Evolutionary conservation across 768 basidiomycete genomes (phyloP), one percentile per base, ranked within the genome.

Genomic region (Crepidotus variabilis): DNA sequence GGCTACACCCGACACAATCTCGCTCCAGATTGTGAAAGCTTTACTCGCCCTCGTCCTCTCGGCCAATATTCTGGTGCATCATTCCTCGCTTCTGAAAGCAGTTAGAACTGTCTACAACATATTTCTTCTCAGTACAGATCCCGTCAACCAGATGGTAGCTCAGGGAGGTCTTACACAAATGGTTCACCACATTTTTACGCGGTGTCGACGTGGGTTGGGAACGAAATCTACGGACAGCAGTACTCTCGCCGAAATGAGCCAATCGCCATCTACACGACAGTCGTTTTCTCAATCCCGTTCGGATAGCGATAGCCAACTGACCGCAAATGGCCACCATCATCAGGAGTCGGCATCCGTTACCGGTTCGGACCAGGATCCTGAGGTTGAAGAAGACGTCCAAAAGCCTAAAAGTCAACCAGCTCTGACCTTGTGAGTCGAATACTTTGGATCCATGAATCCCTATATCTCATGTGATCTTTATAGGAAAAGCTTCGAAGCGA

Each of bases 101-200:
- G 92, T 99, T 32, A 84, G 97, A 48, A 98, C 97, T 18, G 97
- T 99, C 2, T 99, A 98, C 76, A 98, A 99, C 69, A 88, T 99
- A 57, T 99, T 98, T 69, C 78, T 99, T 23, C 79, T 98, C 57
- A 94, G 92, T 63, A 79, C 82, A 20, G 93, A 96, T 65, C 82
- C 88, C 4, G 90, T 94, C 50, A 98, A 96, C 62, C 97, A 98
- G 73, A 95, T 92, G 77, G 96, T 99, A 35, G 97, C 97, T 16
- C 97, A 99, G 71, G 97, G 96, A 18, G 94, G 95, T 16, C 81
- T 99, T 16, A 94, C 94, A 0, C 97, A 99, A 70, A 98, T 99
- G 87, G 94, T 98, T 2, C 90, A 97, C 64, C 95, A 98, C 65
- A 86, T 98, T 55, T 98, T 99, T 69, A 81, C 88, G 13, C 83